These are phyloP conservation scores for Fusarium hostae DNA, from an alignment of 2,329 filamentous ascomycete species.

Conservation along the genomic window DNA sequence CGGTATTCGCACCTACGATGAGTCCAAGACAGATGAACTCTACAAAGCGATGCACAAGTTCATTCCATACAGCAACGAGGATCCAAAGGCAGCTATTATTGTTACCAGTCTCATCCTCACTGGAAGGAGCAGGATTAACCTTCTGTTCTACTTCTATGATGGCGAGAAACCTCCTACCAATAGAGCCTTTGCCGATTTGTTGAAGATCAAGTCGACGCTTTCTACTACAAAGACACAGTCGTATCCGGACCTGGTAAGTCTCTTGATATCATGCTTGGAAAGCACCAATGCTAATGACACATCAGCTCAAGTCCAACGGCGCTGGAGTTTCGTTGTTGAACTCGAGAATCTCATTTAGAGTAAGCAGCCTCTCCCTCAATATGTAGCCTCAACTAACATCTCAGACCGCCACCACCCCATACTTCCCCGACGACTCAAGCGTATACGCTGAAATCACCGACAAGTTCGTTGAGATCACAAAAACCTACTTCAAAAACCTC, in stretches of 20 bases:
- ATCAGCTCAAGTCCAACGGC: slow-evolving; percentile 2
- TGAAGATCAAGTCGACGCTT: slow-evolving; percentile 11
- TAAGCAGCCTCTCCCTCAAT: background rate
- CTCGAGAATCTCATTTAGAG: slow-evolving; percentile 20
- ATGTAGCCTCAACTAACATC: background rate
- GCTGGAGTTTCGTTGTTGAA: slow-evolving; percentile 13
- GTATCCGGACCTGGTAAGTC: background rate
- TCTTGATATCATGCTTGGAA: fast-evolving
- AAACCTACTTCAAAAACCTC: slow-evolving; percentile 3
- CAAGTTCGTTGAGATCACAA: slow-evolving; percentile 1
- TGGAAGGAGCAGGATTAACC: background rate
- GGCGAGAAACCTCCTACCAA: slow-evolving; percentile 15
- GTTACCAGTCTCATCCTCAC: background rate
- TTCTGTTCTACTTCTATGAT: slow-evolving; percentile 24
- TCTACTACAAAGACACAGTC: background rate
- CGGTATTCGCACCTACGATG: slow-evolving; percentile 6
- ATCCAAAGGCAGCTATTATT: slow-evolving; percentile 2
- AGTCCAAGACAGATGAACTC: slow-evolving; percentile 7
- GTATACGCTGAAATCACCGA: slow-evolving; percentile 12
- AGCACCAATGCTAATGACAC: fast-evolving
- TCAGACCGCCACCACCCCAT: slow-evolving; percentile 12
- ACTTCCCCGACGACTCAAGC: background rate
- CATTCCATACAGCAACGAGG: slow-evolving; percentile 14
- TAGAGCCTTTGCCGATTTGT: slow-evolving; percentile 16
- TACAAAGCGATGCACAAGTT: slow-evolving; percentile 20